Percentiles rank a stretch among this genome's conserved stretches.
phyloP scores from a whole-genome alignment of 2,329 filamentous ascomycete genomes.

The Alternaria hordeiaustralica region DNA sequence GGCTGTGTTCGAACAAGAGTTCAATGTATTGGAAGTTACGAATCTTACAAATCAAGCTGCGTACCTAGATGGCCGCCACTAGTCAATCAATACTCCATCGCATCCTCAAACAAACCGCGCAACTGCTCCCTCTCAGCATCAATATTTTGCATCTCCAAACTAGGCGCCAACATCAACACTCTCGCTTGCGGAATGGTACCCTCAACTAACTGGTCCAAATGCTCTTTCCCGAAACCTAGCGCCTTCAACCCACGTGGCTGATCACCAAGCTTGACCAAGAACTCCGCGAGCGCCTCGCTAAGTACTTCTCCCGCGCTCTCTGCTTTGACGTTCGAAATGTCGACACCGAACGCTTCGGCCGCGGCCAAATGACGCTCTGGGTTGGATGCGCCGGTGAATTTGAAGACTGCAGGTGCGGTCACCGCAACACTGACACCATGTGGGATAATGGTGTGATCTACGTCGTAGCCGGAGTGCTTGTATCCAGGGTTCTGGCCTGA shows the following conservation, averaged over 20 bases:
- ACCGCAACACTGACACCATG: conserved; percentile 96
- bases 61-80: no score
- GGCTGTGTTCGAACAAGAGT: no score
- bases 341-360: conserved; percentile 88
- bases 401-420: conserved; percentile 90
- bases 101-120: conserved; percentile 56
- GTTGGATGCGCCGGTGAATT: conserved; percentile 89
- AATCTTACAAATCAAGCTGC: no score
- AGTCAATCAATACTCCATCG: conserved; percentile 47
- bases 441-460: conserved; percentile 81
- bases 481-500: conserved; percentile 94
- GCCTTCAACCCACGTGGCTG: conserved; percentile 86
- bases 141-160: conserved; percentile 60
- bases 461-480: conserved; percentile 83
- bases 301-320: conserved; percentile 91
- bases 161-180: conserved; percentile 91
- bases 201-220: conserved; percentile 86
- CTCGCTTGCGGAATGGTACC: conserved; percentile 91
- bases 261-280: conserved; percentile 83
- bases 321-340: conserved; percentile 83
- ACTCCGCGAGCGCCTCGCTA: conserved; percentile 79
- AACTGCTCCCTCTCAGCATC: conserved; percentile 59
- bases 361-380: conserved; percentile 89
- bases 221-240: conserved; percentile 76
- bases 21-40: not conserved